Percentiles rank a stretch among this genome's conserved stretches.
Conservation (phyloP, 192 early-diverging fungal genomes). For the Umbelopsis sp. region DNA sequence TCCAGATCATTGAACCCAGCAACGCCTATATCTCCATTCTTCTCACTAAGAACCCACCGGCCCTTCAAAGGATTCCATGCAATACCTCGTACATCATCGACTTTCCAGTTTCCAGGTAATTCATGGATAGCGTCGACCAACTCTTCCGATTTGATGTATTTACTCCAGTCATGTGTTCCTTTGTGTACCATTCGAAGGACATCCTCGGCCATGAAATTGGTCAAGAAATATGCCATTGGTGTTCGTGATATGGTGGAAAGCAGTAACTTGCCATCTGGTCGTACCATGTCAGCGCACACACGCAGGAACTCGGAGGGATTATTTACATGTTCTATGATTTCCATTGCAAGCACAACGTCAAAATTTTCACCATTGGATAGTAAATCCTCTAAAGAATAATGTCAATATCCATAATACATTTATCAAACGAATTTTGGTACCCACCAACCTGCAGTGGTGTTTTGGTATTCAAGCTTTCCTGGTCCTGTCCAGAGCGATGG, state of each 20-base stretch:
- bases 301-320: conserved; percentile 72
- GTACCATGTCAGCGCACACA: conserved; percentile 65
- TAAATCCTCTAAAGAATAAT: conserved; percentile 59
- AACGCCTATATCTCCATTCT: conserved; percentile 29
- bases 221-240: conserved; percentile 69
- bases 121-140: conserved; percentile 53
- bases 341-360: conserved; percentile 84
- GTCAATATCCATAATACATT: background rate
- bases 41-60: conserved; percentile 42
- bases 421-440: background rate
- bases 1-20: conserved; percentile 33
- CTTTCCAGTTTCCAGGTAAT: conserved; percentile 45
- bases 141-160: conserved; percentile 85
- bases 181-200: conserved; percentile 74
- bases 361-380: conserved; percentile 55
- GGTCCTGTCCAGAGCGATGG: conserved; percentile 55
- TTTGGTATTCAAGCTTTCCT: conserved; percentile 60
- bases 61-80: conserved; percentile 56
- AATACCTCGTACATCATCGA: conserved; percentile 58
- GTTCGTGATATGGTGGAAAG: conserved; percentile 95
- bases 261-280: conserved; percentile 64
- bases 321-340: conserved; percentile 93
- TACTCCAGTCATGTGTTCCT: conserved; percentile 85
- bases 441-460: conserved; percentile 63
- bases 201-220: conserved; percentile 83